Percentiles rank a stretch among this genome's conserved stretches.
Conservation (phyloP, 1,284 basidiomycete genomes). For the Ustilago hordei region DNA sequence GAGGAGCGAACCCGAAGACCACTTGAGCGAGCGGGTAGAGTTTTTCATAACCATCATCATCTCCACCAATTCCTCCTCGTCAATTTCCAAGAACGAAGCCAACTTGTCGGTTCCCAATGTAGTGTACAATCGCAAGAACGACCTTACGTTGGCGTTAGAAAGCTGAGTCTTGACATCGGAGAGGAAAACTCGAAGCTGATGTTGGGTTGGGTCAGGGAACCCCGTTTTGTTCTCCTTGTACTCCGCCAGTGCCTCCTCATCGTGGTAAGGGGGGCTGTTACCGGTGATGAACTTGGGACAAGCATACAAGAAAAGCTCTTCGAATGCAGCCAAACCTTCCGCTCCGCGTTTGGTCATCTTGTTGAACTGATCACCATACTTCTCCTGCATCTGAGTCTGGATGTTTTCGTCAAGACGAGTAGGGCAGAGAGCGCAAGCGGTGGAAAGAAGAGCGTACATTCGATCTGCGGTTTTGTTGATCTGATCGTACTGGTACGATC, state of each 20-base stretch:
- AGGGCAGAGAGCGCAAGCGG: slow-evolving; percentile 91
- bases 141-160: slow-evolving; percentile 85
- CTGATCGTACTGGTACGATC: slow-evolving; percentile 96
- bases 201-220: slow-evolving; percentile 80
- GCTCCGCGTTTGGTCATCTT: slow-evolving; percentile 78
- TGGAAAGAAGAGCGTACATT: slow-evolving; percentile 95
- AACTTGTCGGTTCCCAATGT: slow-evolving; percentile 91
- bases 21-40: slow-evolving; percentile 75
- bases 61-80: slow-evolving; percentile 93
- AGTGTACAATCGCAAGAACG: slow-evolving; percentile 94
- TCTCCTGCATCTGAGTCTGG: slow-evolving; percentile 90
- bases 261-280: slow-evolving; percentile 88
- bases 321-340: slow-evolving; percentile 84
- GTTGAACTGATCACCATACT: slow-evolving; percentile 88
- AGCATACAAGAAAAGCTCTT: slow-evolving; percentile 93
- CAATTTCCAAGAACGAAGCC: slow-evolving; percentile 83
- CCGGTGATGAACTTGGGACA: slow-evolving; percentile 97
- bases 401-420: slow-evolving; percentile 91
- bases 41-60: slow-evolving; percentile 98
- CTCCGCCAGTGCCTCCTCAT: slow-evolving; percentile 76
- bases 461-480: slow-evolving; percentile 97
- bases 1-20: slow-evolving; percentile 77
- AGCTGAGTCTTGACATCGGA: slow-evolving; percentile 81
- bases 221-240: slow-evolving; percentile 72
- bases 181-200: slow-evolving; percentile 86